These are phyloP conservation scores for Acrocalymma vagum DNA, from an alignment of 2,329 filamentous ascomycete genomes.

Conservation along the genomic window DNA sequence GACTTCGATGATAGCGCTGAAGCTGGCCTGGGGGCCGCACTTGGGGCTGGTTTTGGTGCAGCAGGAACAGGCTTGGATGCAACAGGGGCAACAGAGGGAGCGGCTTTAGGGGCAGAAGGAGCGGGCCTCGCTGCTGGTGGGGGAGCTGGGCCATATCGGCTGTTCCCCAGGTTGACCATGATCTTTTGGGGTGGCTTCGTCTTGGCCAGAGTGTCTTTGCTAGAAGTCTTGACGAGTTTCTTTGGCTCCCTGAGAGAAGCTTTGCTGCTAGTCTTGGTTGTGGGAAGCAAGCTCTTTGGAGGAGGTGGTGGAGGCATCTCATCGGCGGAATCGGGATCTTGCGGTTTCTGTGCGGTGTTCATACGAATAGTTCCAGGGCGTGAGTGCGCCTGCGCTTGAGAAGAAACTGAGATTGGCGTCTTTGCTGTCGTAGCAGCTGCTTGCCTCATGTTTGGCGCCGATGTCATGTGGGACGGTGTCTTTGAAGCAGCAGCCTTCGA, in stretches of 20 bases:
- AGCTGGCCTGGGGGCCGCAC: conserved; percentile 35
- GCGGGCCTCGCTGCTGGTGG: conserved; percentile 66
- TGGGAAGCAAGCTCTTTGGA: conserved; percentile 60
- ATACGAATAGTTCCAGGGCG: conserved; percentile 31
- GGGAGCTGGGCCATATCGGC: conserved; percentile 44
- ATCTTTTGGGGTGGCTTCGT: conserved; percentile 71
- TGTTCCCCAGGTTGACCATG: conserved; percentile 70
- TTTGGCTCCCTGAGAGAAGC: conserved; percentile 45
- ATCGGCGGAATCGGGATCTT: conserved; percentile 54
- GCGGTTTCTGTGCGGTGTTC: conserved; percentile 42
- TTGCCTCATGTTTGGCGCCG: conserved; percentile 40
- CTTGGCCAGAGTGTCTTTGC: conserved; percentile 67
- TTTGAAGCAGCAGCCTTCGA: conserved; percentile 54
- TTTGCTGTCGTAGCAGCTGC: conserved; percentile 50
- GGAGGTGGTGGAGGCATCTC: conserved; percentile 70
- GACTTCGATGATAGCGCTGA: conserved; percentile 36
- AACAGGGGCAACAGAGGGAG: conserved; percentile 24
- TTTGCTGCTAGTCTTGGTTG: conserved; percentile 50
- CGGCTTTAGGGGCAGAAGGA: conserved; percentile 21
- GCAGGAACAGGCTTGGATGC: conserved; percentile 52
- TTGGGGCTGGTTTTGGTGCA: conserved; percentile 61
- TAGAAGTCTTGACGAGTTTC: conserved; percentile 66
- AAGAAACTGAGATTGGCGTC: conserved; percentile 51
- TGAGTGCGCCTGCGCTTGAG: conserved; percentile 39
- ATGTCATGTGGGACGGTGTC: conserved; percentile 54